Percentiles rank a stretch among this genome's conserved stretches.
These are phyloP conservation scores for Miscanthus sacchariflorus DNA, from an alignment of 202 grass and related monocot genomes.

Conservation along the genomic window DNA sequence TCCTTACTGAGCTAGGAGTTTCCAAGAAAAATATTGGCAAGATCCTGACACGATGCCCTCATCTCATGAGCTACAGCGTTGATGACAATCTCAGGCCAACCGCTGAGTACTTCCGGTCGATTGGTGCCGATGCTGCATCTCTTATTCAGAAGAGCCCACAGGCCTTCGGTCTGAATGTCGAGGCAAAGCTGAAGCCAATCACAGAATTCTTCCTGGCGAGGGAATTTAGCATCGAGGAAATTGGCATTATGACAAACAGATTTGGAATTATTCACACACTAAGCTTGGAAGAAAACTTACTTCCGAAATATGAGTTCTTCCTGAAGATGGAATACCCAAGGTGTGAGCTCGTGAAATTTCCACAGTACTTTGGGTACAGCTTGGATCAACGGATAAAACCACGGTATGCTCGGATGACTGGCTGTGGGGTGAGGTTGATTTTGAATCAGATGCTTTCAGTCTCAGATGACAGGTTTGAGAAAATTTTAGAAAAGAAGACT, in stretches of 20 bases:
- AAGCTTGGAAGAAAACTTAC: conserved; percentile 81
- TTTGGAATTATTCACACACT: conserved; percentile 84
- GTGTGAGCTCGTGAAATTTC: conserved; percentile 88
- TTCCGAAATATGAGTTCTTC: conserved; percentile 90
- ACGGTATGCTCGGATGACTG: conserved; percentile 62
- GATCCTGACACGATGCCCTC: conserved; percentile 87
- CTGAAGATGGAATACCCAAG: conserved; percentile 80
- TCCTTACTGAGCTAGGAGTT: conserved; percentile 81
- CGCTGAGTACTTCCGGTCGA: conserved; percentile 77
- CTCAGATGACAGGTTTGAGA: conserved; percentile 69
- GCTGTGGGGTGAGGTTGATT: conserved; percentile 71
- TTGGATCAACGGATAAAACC: conserved; percentile 81
- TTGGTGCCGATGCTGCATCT: conserved; percentile 68
- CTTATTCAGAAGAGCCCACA: conserved; percentile 91
- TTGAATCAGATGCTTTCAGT: conserved; percentile 79
- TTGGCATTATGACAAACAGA: conserved; percentile 82
- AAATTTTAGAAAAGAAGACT: conserved; percentile 57
- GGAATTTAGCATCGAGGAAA: conserved; percentile 68
- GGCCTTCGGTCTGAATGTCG: conserved; percentile 84
- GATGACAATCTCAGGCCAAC: conserved; percentile 84
- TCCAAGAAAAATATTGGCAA: conserved; percentile 77
- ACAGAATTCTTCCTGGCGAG: conserved; percentile 77
- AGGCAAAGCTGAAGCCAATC: conserved; percentile 83
- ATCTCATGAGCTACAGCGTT: conserved; percentile 82
- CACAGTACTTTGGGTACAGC: conserved; percentile 89